These are phyloP conservation scores for Chimonanthus praecox DNA, from an alignment of 164 flowering plant species.

Conservation along the genomic window DNA sequence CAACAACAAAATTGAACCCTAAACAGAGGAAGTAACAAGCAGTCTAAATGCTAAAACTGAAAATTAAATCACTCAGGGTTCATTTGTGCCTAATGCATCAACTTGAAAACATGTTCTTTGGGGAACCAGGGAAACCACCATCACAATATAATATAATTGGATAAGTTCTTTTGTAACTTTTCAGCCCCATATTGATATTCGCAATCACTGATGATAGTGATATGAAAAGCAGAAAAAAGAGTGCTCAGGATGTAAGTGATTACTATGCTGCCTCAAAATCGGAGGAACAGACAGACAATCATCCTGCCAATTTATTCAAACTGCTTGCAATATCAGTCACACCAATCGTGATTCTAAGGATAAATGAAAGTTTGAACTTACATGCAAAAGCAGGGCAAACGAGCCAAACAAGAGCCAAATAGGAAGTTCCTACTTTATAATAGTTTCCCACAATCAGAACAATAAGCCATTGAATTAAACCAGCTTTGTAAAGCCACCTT, in stretches of 20 bases:
- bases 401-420: conserved; percentile 85
- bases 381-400: conserved; percentile 87
- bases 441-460: conserved; percentile 60
- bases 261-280: neutral
- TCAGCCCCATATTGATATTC: neutral
- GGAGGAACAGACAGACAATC: neutral
- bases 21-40: neutral
- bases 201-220: neutral
- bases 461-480: conserved; percentile 78
- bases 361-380: conserved; percentile 33
- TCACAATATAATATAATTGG: neutral
- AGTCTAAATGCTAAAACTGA: neutral
- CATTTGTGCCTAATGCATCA: neutral
- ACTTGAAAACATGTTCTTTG: neutral
- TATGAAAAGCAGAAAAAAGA: neutral
- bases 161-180: neutral
- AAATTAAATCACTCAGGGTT: neutral
- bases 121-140: neutral
- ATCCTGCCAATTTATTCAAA: neutral
- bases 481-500: conserved; percentile 93
- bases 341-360: neutral
- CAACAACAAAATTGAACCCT: neutral
- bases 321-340: neutral
- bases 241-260: neutral
- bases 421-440: conserved; percentile 72